Conservation (phyloP, 805 yeast species). For the Wickerhamiella slavikovae region DNA sequence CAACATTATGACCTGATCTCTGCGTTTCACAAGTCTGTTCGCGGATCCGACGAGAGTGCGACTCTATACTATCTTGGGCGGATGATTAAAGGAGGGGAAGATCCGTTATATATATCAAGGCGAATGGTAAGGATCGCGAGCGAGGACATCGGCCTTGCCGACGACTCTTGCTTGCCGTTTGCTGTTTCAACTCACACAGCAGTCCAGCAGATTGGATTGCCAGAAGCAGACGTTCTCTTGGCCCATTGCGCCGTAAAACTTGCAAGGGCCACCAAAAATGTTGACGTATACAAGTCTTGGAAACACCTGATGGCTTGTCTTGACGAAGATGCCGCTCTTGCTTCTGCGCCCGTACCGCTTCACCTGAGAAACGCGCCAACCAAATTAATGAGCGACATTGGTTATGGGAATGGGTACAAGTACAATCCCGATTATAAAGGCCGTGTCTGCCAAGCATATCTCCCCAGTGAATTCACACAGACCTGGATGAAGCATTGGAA, state of each 20-base stretch:
- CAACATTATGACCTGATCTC: slow-evolving; percentile 87
- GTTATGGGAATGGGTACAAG: slow-evolving; percentile 67
- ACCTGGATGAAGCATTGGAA: slow-evolving; percentile 3
- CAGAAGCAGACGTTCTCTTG: slow-evolving; percentile 74
- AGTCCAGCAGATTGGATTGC: slow-evolving; percentile 77
- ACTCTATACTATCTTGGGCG: slow-evolving; percentile 68
- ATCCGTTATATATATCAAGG: slow-evolving; percentile 71
- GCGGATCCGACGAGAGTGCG: slow-evolving; percentile 84
- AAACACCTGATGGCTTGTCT: slow-evolving; percentile 40
- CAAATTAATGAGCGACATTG: slow-evolving; percentile 66
- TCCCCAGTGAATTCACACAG: slow-evolving; percentile 29
- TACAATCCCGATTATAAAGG: slow-evolving; percentile 81
- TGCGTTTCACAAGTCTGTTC: slow-evolving; percentile 80
- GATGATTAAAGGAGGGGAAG: slow-evolving; percentile 89
- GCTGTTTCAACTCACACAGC: slow-evolving; percentile 75
- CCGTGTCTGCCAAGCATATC: slow-evolving; percentile 38
- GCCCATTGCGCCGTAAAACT: slow-evolving; percentile 89
- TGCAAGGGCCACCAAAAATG: slow-evolving; percentile 70
- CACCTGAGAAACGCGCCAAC: slow-evolving; percentile 95
- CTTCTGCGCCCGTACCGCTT: slow-evolving; percentile 35
- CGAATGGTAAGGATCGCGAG: slow-evolving; percentile 88
- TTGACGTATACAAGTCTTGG: slow-evolving; percentile 69
- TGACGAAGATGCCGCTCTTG: slow-evolving; percentile 33
- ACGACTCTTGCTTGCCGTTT: slow-evolving; percentile 67
- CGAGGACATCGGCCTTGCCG: slow-evolving; percentile 81